Evolutionary conservation across 441 rosid species (phyloP), one percentile per base, ranked within the genome.

Genomic region (Omphalea diandra): DNA sequence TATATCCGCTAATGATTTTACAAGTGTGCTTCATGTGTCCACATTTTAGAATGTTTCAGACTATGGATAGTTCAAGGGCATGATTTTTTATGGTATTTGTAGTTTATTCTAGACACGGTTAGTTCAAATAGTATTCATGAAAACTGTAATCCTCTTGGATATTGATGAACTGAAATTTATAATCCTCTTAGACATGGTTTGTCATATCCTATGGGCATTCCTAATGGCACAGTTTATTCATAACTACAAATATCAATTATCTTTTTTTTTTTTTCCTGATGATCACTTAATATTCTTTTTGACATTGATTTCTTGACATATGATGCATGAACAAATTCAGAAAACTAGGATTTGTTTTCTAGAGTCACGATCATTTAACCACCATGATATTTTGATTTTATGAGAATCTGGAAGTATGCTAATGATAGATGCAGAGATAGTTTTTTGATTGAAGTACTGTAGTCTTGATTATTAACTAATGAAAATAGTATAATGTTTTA

Each of bases 1-100:
- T 29, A 43, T 63, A 15, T 52, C 6, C 27, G 29, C n/a, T 53
- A 14, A 65, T 72, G 61, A 50, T 65, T 65, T 3, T 38, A 46
- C 7, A 43, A 35, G 38, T 31, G 24, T 69, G 14, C 35, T 55
- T 40, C 31, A 20, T 33, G 33, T 22, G 20, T 15, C 22, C 44
- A 10, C 29, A 24, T 8, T 29, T 7, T 67, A 11, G 14, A 38
- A 2, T 49, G 1, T 33, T 17, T 22, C 31, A 46, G 22, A 69
- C 29, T 57, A 32, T 22, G 17, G 47, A 59, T 38, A 36, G 33
- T 57, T 9, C 5, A 17, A 31, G 40, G 32, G 32, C 44, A 17
- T 57, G 43, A 43, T 56, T 41, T 65, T 11, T 50, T n/a, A n/a
- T 40, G 2, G 11, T 40, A 49, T 7, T 36, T 35, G 9, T 53